Evolutionary conservation across 83 land plant genomes (phyloP).

Genomic region (Picea mariana): DNA sequence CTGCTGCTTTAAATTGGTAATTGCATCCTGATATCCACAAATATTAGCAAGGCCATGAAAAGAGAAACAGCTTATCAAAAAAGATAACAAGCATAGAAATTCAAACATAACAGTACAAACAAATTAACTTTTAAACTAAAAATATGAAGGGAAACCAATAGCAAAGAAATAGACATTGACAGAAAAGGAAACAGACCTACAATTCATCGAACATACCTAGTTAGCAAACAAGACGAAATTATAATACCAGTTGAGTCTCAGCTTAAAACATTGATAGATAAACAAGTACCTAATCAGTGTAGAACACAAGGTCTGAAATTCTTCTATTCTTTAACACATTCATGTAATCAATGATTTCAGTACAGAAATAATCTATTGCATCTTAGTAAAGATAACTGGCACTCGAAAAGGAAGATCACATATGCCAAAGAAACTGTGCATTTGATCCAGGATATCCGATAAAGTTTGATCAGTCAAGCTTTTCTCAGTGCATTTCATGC

Average conservation of each 20-base stretch:
- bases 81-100: neutral
- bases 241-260: neutral
- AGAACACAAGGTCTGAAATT: too few species aligned
- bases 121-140: neutral
- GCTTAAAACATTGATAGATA: neutral
- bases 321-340: too few species aligned
- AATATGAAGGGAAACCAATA: neutral
- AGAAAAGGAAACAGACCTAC: neutral
- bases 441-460: neutral
- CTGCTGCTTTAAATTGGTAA: conserved; percentile 86
- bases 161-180: neutral
- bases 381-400: too few species aligned
- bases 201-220: neutral
- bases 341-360: too few species aligned
- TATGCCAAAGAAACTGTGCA: conserved; percentile 1
- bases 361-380: too few species aligned
- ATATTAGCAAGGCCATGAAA: neutral
- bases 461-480: neutral
- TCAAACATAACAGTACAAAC: neutral
- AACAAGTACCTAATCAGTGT: neutral
- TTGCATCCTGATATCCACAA: conserved; percentile 82
- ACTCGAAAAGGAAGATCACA: neutral
- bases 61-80: conserved; percentile 4
- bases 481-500: neutral
- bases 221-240: neutral